Percentiles rank a stretch among this genome's conserved stretches.
These are phyloP conservation scores for Chlorella sp. DNA, from an alignment of 139 green algal species.

Conservation along the genomic window DNA sequence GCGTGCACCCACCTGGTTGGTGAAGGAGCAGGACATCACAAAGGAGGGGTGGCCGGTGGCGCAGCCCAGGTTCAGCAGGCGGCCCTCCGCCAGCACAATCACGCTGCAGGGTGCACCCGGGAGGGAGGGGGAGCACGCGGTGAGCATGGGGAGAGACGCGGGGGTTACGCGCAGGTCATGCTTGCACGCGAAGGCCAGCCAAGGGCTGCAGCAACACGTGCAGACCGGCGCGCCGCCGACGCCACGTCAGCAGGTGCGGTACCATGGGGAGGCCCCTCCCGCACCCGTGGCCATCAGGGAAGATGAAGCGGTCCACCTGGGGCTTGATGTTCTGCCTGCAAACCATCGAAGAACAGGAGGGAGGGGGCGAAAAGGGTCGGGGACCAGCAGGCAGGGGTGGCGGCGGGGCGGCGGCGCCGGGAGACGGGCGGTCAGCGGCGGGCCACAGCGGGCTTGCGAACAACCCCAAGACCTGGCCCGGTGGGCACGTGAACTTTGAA, in stretches of 20 bases:
- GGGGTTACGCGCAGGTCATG: no score
- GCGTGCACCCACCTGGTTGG: slow-evolving; percentile 89
- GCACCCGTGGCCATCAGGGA: slow-evolving; percentile 94
- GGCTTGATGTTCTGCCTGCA: slow-evolving; percentile 97
- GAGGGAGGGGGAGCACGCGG: no score
- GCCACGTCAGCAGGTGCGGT: no score
- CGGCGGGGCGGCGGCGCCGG: no score
- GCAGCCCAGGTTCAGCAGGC: slow-evolving; percentile 99
- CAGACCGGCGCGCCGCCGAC: no score
- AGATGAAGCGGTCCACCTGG: slow-evolving; percentile 97
- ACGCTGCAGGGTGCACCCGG: slow-evolving; percentile 68
- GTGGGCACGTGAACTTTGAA: neutral
- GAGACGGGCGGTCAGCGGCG: no score
- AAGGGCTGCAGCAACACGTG: no score
- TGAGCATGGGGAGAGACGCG: no score
- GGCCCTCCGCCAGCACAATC: slow-evolving; percentile 98
- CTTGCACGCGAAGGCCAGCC: no score
- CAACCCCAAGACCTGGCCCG: neutral
- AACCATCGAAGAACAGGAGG: no score
- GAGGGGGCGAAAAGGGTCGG: neutral
- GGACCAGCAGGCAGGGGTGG: neutral
- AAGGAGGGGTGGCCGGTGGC: slow-evolving; percentile 99
- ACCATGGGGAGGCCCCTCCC: no score
- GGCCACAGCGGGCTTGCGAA: neutral
- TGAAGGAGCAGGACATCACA: slow-evolving; percentile 99